A percentile compares a stretch with the other conserved stretches of the same genome.
Evolutionary conservation across 2,329 filamentous ascomycete species (phyloP).

Genomic region (Periconia sp.): DNA sequence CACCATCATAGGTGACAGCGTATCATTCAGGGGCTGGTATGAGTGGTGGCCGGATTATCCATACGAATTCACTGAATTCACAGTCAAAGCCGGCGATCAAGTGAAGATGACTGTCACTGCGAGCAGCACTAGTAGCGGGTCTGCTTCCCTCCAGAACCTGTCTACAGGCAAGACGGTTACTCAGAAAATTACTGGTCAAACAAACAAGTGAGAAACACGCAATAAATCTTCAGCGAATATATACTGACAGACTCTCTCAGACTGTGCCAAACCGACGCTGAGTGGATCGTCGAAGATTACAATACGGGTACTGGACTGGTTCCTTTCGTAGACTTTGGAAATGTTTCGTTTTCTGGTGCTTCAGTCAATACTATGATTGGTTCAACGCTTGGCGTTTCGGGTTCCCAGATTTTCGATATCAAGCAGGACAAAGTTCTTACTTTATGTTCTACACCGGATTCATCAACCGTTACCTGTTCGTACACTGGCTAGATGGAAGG

Average conservation of each 20-base stretch:
- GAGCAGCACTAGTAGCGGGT: constrained; percentile 47
- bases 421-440: no score
- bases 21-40: constrained; percentile 60
- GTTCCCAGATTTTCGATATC: no score
- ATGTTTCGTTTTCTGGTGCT: constrained; percentile 48
- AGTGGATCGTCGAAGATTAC: constrained; percentile 67
- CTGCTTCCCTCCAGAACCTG: constrained; percentile 54
- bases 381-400: no score
- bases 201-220: background rate
- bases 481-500: no score
- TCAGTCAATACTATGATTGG: constrained; percentile 15
- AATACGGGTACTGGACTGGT: constrained; percentile 44
- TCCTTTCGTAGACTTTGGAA: constrained; percentile 51
- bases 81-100: constrained; percentile 48
- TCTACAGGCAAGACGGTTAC: constrained; percentile 55
- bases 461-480: no score
- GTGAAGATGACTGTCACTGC: constrained; percentile 46
- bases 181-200: constrained; percentile 8
- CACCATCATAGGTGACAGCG: constrained; percentile 39
- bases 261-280: constrained; percentile 50
- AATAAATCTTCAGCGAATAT: no score
- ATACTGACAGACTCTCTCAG: no score
- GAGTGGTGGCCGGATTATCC: constrained; percentile 63
- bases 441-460: no score
- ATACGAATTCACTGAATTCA: constrained; percentile 54